These are phyloP conservation scores for Paecilomyces formosus DNA, from an alignment of 2,329 filamentous ascomycete genomes.

Conservation along the genomic window DNA sequence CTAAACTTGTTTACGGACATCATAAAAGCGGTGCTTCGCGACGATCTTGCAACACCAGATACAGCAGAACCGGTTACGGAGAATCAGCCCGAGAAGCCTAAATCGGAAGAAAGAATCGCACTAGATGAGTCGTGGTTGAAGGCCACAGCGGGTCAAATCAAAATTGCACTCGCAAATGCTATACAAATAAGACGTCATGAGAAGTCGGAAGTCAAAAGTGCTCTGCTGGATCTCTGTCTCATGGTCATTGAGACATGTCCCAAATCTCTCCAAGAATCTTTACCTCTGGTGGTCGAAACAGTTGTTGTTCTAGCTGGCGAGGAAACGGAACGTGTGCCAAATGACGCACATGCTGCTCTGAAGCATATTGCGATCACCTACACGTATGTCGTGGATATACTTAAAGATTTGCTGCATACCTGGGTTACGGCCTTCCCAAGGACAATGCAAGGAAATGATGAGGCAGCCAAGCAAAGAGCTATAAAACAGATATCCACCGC, in stretches of 20 bases:
- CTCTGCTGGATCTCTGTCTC: slow-evolving; percentile 65
- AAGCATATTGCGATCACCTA: slow-evolving; percentile 58
- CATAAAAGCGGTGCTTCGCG: slow-evolving; percentile 40
- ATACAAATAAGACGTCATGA: slow-evolving; percentile 67
- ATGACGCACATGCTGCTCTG: slow-evolving; percentile 37
- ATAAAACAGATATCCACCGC: slow-evolving; percentile 71
- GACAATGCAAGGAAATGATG: slow-evolving; percentile 76
- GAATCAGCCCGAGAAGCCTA: slow-evolving; percentile 12
- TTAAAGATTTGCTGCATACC: slow-evolving; percentile 66
- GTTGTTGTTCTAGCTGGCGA: slow-evolving; percentile 60
- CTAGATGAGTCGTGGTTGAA: slow-evolving; percentile 62
- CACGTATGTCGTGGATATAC: slow-evolving; percentile 51
- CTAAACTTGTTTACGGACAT: slow-evolving; percentile 50
- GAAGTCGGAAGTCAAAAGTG: slow-evolving; percentile 58
- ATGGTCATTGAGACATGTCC: slow-evolving; percentile 72
- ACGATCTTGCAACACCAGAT: slow-evolving; percentile 23
- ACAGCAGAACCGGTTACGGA: slow-evolving; percentile 12
- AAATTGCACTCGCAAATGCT: slow-evolving; percentile 70
- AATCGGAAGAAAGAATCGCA: slow-evolving; percentile 28
- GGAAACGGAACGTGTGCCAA: slow-evolving; percentile 35
- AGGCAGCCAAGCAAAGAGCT: slow-evolving; percentile 63
- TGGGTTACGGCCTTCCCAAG: slow-evolving; percentile 78
- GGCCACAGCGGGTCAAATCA: slow-evolving; percentile 73
- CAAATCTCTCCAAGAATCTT: slow-evolving; percentile 60
- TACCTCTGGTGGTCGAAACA: slow-evolving; percentile 70